Conservation (phyloP, 192 early-diverging fungal genomes). For the Jimgerdemannia lactiflua region DNA sequence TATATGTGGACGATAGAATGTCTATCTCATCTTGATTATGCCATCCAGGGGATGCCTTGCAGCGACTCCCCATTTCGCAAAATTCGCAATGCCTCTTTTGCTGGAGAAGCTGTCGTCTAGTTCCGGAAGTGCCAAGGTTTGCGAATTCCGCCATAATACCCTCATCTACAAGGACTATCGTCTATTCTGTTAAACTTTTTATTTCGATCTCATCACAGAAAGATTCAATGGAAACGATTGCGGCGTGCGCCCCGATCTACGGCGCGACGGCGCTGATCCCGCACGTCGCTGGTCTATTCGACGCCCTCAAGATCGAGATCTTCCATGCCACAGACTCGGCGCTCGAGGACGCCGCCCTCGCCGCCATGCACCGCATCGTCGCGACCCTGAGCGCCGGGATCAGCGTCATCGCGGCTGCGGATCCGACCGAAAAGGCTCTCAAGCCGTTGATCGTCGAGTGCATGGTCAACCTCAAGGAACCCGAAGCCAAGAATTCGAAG, state of each 20-base stretch:
- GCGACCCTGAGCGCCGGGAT: slow-evolving; percentile 60
- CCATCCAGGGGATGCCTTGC: slow-evolving; percentile 64
- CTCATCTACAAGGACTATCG: not conserved
- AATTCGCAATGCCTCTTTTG: slow-evolving; percentile 81
- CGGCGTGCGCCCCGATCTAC: slow-evolving; percentile 77
- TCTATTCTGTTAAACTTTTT: not conserved
- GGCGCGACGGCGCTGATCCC: slow-evolving; percentile 62
- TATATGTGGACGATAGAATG: not conserved
- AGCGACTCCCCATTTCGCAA: slow-evolving; percentile 73
- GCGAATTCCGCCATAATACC: not conserved
- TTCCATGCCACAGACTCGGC: slow-evolving; percentile 73
- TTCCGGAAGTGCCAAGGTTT: slow-evolving; percentile 84
- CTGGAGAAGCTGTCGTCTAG: slow-evolving; percentile 89
- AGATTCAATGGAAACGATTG: slow-evolving; percentile 90
- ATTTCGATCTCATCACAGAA: slow-evolving; percentile 40
- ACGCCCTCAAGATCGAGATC: slow-evolving; percentile 71
- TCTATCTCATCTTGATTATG: slow-evolving; percentile 3
- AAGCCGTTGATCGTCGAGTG: slow-evolving; percentile 50
- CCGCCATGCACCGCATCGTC: slow-evolving; percentile 55
- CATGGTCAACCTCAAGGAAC: slow-evolving; percentile 55
- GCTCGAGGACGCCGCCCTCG: slow-evolving; percentile 65
- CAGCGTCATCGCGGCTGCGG: slow-evolving; percentile 19
- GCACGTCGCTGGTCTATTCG: slow-evolving; percentile 72
- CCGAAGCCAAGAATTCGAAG: slow-evolving; percentile 67
- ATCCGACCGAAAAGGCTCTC: slow-evolving; percentile 47